Evolutionary conservation across 768 basidiomycete genomes (phyloP), one percentile per base, ranked within the genome.

Genomic region (Termitomyces sp.): DNA sequence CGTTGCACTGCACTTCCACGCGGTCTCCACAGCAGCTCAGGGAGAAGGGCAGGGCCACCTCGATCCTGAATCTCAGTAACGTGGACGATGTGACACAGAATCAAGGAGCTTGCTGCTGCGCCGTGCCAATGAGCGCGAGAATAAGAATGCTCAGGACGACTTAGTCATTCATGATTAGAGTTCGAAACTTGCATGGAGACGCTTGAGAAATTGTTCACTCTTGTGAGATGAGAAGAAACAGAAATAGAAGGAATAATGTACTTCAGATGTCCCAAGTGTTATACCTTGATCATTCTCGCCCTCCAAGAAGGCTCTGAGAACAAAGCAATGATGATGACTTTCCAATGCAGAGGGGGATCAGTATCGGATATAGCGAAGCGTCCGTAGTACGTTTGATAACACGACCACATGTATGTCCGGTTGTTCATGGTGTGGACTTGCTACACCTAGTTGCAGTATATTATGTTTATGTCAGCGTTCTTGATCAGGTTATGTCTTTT

Each of bases 121-220:
- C 8, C 73, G 79, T 60, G 73, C 86, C 56, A 86, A 87, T 62
- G 85, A 85, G 11, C 64, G 83, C 45, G 82, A 85, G 71, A 86
- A 86, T 66, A 87, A 86, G 79, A 87, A 88, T 61, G 82, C 81
- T 9, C 24, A 74, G 81, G 61, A 87, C 83, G 0, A 84, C 84
- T 24, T 77, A 79, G 55, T 81, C 82, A 49, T 71, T 87, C 22
- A 83, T 84, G 8, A 58, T 72, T 3, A 72, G 74, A 65, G 40
- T 41, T 58, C 3, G 57, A 32, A 20, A 8, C 47, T 41, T 54
- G 43, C 20, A 28, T 26, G 20, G 46, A 49, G 28, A 54, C 57
- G 36, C 57, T 54, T 6, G 52, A 58, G 38, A 48, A 51, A 41
- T 48, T 48, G 57, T 54, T 10, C 45, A 11, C 5, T n/a, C 28